Conservation (phyloP, 2,329 filamentous ascomycete species). For the Purpureocillium lavendulum region DNA sequence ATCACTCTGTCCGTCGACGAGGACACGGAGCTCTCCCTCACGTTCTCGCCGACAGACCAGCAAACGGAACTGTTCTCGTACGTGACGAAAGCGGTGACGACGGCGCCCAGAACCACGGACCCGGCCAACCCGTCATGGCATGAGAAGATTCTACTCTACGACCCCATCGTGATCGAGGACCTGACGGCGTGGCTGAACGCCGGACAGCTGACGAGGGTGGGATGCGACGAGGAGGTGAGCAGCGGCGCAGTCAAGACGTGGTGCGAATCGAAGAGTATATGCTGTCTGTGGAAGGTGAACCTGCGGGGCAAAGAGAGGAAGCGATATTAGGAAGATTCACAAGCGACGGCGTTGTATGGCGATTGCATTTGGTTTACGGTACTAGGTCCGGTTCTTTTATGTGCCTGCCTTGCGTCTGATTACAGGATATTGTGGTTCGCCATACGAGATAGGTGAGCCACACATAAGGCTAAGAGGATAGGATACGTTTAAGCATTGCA, state of each 20-base stretch:
- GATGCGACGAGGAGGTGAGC: slow-evolving; percentile 57
- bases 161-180: slow-evolving; percentile 83
- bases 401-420: no score
- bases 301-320: slow-evolving; percentile 44
- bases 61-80: slow-evolving; percentile 38
- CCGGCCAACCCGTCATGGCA: slow-evolving; percentile 61
- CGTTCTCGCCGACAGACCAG: slow-evolving; percentile 27
- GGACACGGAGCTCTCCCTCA: slow-evolving; percentile 34
- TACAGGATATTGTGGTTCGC: no score
- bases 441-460: no score
- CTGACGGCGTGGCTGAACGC: slow-evolving; percentile 75
- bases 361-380: neutral
- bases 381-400: no score
- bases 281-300: slow-evolving; percentile 65
- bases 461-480: no score
- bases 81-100: slow-evolving; percentile 47
- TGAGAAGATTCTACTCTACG: slow-evolving; percentile 90
- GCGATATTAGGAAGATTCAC: slow-evolving; percentile 19
- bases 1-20: slow-evolving; percentile 35
- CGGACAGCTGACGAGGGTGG: slow-evolving; percentile 53
- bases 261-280: slow-evolving; percentile 83
- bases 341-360: neutral
- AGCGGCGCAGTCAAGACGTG: slow-evolving; percentile 69
- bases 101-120: slow-evolving; percentile 40
- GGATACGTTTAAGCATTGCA: no score